Evolutionary conservation across 2,329 filamentous ascomycete genomes (phyloP).

Genomic region (Fusarium continuum): DNA sequence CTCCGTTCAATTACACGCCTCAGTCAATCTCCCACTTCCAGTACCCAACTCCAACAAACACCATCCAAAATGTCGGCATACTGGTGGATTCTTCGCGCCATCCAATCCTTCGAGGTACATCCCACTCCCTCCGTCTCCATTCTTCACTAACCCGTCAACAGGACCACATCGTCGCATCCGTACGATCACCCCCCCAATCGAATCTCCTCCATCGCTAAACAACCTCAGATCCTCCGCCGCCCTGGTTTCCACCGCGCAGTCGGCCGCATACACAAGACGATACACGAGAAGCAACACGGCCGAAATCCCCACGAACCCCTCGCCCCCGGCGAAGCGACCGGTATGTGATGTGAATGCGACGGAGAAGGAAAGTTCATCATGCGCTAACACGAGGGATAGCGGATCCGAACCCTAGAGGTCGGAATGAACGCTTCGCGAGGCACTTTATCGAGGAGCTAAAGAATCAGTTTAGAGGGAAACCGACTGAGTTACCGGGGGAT

Average conservation of each 20-base stretch:
- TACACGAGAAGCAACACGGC: slow-evolving; percentile 60
- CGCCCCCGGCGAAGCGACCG: slow-evolving; percentile 62
- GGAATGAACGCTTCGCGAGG: slow-evolving; percentile 51
- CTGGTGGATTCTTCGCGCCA: slow-evolving; percentile 48
- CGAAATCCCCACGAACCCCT: slow-evolving; percentile 61
- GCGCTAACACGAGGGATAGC: slow-evolving; percentile 31
- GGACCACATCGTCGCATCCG: slow-evolving; percentile 49
- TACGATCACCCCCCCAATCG: slow-evolving; percentile 26
- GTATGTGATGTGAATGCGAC: too few species aligned
- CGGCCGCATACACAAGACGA: slow-evolving; percentile 59
- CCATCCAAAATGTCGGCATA: slow-evolving; percentile 45
- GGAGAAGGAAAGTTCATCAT: too few species aligned
- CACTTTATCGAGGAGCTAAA: slow-evolving; percentile 62
- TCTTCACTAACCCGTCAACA: slow-evolving; percentile 30
- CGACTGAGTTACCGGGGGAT: slow-evolving; percentile 50
- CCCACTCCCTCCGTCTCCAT: accelerated
- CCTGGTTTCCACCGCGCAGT: slow-evolving; percentile 63
- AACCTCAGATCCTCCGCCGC: slow-evolving; percentile 57
- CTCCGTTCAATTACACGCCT: slow-evolving; percentile 24
- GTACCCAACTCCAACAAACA: neutral
- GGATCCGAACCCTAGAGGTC: slow-evolving; percentile 45
- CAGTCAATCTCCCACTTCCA: neutral
- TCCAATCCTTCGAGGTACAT: slow-evolving; percentile 49
- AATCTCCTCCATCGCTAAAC: slow-evolving; percentile 1
- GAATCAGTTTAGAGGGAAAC: slow-evolving; percentile 59